Conservation (phyloP, 495 filamentous ascomycete species). For the Trichoderma reesei region DNA sequence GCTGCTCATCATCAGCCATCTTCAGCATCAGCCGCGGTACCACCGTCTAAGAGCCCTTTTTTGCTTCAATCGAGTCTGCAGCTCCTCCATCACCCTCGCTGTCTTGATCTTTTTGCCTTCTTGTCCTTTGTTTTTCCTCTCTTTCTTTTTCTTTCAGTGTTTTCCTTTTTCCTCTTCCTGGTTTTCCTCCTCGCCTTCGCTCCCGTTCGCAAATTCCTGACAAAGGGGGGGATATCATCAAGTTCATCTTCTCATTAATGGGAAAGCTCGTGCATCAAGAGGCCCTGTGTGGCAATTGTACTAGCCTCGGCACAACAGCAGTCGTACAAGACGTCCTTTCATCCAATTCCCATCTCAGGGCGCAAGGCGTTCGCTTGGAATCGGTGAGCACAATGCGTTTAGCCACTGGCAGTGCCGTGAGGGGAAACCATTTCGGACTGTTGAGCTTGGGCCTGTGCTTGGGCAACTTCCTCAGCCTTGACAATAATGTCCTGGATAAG, state of each 20-base stretch:
- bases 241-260: slow-evolving; percentile 1
- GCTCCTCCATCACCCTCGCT: no score
- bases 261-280: background rate
- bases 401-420: background rate
- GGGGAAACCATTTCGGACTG: background rate
- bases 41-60: background rate
- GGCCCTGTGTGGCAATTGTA: background rate
- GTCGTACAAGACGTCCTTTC: background rate
- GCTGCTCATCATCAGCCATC: background rate
- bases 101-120: no score
- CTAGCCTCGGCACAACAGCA: background rate
- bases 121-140: no score
- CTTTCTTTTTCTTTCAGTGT: background rate
- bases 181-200: background rate
- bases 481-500: slow-evolving; percentile 71
- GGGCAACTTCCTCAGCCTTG: slow-evolving; percentile 56
- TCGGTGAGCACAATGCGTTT: no score
- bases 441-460: background rate
- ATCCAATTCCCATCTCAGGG: background rate
- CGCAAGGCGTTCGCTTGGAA: background rate
- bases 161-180: background rate
- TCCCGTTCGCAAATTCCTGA: background rate
- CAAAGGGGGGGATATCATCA: background rate
- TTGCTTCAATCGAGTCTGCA: no score
- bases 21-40: background rate